A percentile compares a stretch with the other conserved stretches of the same genome.
Evolutionary conservation across 1,284 basidiomycete genomes (phyloP).

Genomic region (Testicularia cyperi): DNA sequence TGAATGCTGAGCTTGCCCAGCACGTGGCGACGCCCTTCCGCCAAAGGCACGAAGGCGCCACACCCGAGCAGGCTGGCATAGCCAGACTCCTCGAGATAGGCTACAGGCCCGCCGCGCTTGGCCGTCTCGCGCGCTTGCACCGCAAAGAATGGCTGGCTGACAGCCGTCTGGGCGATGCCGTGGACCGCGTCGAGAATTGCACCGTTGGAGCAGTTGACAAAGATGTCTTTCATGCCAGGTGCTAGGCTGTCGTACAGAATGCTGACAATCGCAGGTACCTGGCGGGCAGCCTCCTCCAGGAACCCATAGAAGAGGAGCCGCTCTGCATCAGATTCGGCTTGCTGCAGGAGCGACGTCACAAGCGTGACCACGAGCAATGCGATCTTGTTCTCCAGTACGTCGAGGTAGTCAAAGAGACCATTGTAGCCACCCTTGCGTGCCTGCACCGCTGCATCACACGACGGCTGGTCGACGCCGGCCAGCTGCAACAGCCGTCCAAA

Average conservation of each 20-base stretch:
- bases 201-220: conserved; percentile 48
- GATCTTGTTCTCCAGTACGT: conserved; percentile 46
- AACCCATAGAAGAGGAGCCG: conserved; percentile 46
- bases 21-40: conserved; percentile 33
- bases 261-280: conserved; percentile 53
- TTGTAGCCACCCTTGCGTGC: conserved; percentile 29
- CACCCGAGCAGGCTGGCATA: conserved; percentile 52
- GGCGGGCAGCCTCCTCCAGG: conserved; percentile 46
- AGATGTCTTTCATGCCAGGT: conserved; percentile 47
- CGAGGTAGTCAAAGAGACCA: conserved; percentile 40
- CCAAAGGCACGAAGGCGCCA: conserved; percentile 42
- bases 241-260: conserved; percentile 54
- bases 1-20: conserved; percentile 46
- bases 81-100: conserved; percentile 50
- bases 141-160: conserved; percentile 53
- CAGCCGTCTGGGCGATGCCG: conserved; percentile 47
- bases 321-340: conserved; percentile 50
- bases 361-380: conserved; percentile 50
- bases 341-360: conserved; percentile 44
- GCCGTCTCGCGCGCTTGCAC: conserved; percentile 54
- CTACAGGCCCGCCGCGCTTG: conserved; percentile 46
- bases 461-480: conserved; percentile 32
- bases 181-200: conserved; percentile 53
- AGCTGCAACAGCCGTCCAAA: conserved; percentile 45
- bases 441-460: conserved; percentile 30